These are phyloP conservation scores for Podosphaera fusca DNA, from an alignment of 2,329 filamentous ascomycete species.

Conservation along the genomic window DNA sequence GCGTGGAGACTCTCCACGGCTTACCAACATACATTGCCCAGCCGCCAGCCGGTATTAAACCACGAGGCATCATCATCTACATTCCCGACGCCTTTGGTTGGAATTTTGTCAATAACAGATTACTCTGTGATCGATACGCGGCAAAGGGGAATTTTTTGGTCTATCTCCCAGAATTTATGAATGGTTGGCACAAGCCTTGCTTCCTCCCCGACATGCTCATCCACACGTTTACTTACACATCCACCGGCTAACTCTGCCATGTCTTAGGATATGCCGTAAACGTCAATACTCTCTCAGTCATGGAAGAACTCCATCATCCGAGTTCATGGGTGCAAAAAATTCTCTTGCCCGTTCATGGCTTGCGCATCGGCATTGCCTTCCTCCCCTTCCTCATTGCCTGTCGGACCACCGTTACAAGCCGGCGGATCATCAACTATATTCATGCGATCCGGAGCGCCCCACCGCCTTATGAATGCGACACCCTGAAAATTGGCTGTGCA, in stretches of 20 bases:
- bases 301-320: constrained; percentile 8
- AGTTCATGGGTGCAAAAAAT: constrained; percentile 8
- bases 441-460: constrained; percentile 15
- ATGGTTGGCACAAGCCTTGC: constrained; percentile 15
- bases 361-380: neutral
- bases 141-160: constrained; percentile 21
- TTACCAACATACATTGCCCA: constrained; percentile 22
- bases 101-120: constrained; percentile 23
- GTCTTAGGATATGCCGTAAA: constrained; percentile 6
- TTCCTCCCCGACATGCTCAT: neutral
- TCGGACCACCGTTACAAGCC: constrained; percentile 4
- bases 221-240: too few relatives aligned
- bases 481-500: constrained; percentile 25
- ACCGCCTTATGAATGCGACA: constrained; percentile 11
- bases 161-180: constrained; percentile 29
- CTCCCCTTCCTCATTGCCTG: constrained; percentile 8
- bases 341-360: constrained; percentile 2
- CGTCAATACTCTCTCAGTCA: constrained; percentile 3
- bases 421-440: constrained; percentile 20
- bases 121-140: constrained; percentile 26
- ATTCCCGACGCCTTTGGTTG: constrained; percentile 28
- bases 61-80: constrained; percentile 24
- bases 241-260: neutral
- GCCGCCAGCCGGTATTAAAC: constrained; percentile 14
- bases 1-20: constrained; percentile 20